These are phyloP conservation scores for Trichosporon sp. DNA, from an alignment of 1,284 basidiomycete species.

Conservation along the genomic window DNA sequence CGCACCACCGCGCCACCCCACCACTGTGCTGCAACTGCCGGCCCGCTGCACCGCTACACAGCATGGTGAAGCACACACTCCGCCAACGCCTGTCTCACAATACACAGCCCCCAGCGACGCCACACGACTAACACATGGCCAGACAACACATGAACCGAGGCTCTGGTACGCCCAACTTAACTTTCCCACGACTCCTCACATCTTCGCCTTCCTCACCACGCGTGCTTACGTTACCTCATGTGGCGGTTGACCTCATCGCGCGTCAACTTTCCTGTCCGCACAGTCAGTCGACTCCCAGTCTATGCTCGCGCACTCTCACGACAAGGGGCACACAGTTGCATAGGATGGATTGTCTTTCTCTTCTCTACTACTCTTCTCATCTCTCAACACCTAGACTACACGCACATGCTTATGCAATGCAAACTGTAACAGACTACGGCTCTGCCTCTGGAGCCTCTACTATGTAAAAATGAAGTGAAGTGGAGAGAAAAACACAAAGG, in stretches of 20 bases:
- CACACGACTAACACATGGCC: too few relatives aligned
- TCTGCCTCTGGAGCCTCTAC: background rate
- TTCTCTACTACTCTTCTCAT: too few relatives aligned
- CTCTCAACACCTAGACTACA: background rate
- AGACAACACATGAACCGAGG: too few relatives aligned
- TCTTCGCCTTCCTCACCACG: too few relatives aligned
- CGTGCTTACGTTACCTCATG: background rate
- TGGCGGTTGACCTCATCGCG: background rate
- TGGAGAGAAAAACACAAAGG: slow-evolving; percentile 2
- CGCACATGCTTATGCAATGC: slow-evolving; percentile 4
- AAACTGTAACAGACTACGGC: slow-evolving; percentile 1
- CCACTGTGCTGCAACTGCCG: too few relatives aligned
- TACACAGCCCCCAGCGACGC: too few relatives aligned
- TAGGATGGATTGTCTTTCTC: background rate
- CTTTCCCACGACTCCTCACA: too few relatives aligned
- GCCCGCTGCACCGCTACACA: background rate
- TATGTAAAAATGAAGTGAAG: background rate
- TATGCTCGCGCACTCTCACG: too few relatives aligned
- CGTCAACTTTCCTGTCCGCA: background rate
- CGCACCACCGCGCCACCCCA: too few relatives aligned
- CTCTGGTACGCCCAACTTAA: too few relatives aligned
- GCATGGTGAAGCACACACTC: background rate
- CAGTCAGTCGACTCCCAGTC: background rate
- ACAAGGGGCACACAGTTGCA: slow-evolving; percentile 3
- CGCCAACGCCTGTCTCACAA: background rate